Evolutionary conservation across 345 rosid genomes (phyloP), one percentile per base, ranked within the genome.

Genomic region (Citrus glauca): DNA sequence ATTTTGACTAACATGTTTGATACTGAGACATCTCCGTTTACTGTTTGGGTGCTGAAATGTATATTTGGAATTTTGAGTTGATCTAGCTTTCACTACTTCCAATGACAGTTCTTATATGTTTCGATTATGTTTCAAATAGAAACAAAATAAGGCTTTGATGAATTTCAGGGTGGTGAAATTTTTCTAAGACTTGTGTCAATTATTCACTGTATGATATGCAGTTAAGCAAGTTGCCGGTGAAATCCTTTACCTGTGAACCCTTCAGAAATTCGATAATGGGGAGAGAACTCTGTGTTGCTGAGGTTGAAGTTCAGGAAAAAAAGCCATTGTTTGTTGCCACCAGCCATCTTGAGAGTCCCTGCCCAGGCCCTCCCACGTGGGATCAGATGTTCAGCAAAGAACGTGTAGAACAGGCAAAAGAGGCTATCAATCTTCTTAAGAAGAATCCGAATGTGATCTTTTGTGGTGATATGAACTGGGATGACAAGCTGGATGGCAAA

Each of bases 391-490:
- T 64, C 85, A 94, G 99, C 86, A 84, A 85, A 83, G 97, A 96
- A 77, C 97, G 98, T 22, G 92, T 92, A 17, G 87, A 77, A 53
- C 99, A 96, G 85, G 99, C 97, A 0, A 85, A 84, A 22, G 92
- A 89, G 76, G 91, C 94, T 7, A 77, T 87, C 30, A 76, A 80
- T 73, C 50, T 80, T 77, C 95, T 96, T 32, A 74, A 80, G 81
- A 82, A 85, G 75, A 78, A 90, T 65, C 80, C 82, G 16, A 94
- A 96, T 71, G 98, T 89, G 81, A 80, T 96, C 59, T 94, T 92
- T 55, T 87, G 92, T 10, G 99, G 99, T 75, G 99, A 96, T 84
- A 91, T 92, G 97, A 96, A 94, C 82, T 96, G 99, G 99, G 94
- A 91, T 69, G 98, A 94, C 79, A 91, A 90, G 75, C 83, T 87